Evolutionary conservation across 1,284 basidiomycete genomes (phyloP).

Genomic region (Grifola frondosa): DNA sequence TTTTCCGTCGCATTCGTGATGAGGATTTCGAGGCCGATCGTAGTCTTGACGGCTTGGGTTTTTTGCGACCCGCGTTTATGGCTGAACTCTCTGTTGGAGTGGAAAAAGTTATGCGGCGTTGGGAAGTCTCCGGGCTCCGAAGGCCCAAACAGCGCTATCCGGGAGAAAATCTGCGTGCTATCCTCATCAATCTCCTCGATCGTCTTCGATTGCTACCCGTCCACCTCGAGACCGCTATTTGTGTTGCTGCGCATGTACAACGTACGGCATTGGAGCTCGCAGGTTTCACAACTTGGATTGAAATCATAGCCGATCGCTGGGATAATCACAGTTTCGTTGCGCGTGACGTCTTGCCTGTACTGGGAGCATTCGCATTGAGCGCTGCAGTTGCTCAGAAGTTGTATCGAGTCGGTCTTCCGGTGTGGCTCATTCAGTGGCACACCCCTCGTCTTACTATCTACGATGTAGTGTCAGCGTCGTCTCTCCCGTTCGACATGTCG

Average conservation of each 20-base stretch:
- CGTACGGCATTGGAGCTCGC: neutral
- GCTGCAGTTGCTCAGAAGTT: neutral
- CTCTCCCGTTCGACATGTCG: neutral
- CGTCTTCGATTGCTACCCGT: too few species aligned
- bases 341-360: neutral
- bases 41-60: too few species aligned
- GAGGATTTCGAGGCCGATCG: too few species aligned
- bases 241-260: constrained; percentile 2
- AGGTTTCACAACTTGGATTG: neutral
- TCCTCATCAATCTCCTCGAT: too few species aligned
- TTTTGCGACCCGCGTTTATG: too few species aligned
- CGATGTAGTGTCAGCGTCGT: neutral
- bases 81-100: too few species aligned
- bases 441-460: neutral
- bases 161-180: too few species aligned
- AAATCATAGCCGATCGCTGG: neutral
- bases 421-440: constrained; percentile 4
- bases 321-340: neutral
- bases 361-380: neutral
- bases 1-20: too few species aligned
- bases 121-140: too few species aligned
- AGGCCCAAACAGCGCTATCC: too few species aligned
- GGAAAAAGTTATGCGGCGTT: too few species aligned
- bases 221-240: neutral
- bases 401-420: neutral